Percentiles rank a stretch among this genome's conserved stretches.
Conservation (phyloP, 2,329 filamentous ascomycete species). For the Hypoxylon sp. region DNA sequence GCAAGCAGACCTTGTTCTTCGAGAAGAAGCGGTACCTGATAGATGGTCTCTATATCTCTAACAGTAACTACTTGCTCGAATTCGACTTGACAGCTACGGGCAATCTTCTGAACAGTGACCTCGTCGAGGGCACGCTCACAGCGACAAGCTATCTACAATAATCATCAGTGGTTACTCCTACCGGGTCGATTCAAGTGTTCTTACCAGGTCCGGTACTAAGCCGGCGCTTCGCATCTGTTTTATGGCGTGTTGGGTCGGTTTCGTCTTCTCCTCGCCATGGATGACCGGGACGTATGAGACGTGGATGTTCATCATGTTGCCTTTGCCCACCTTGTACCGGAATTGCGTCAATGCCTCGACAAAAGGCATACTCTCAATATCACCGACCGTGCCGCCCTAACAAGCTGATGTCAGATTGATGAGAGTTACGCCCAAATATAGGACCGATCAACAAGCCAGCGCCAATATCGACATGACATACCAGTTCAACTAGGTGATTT, state of each 20-base stretch:
- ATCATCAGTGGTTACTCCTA: conserved; percentile 30
- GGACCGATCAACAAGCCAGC: not conserved
- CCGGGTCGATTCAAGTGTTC: conserved; percentile 31
- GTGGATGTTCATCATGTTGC: conserved; percentile 88
- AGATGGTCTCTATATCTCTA: conserved; percentile 86
- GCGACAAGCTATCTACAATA: conserved; percentile 81
- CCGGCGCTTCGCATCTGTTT: conserved; percentile 83
- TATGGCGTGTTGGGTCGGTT: conserved; percentile 93
- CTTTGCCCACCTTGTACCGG: conserved; percentile 72
- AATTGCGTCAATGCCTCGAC: conserved; percentile 86
- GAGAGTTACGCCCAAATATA: not conserved
- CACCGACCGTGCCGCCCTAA: conserved; percentile 57
- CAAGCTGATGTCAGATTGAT: conserved; percentile 4
- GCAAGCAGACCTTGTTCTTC: conserved; percentile 79
- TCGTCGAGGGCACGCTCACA: conserved; percentile 80
- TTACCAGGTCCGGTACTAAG: conserved; percentile 72
- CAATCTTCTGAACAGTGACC: conserved; percentile 83
- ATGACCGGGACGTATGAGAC: conserved; percentile 84
- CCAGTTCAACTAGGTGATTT: conserved; percentile 26
- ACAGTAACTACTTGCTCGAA: conserved; percentile 87
- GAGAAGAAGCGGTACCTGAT: conserved; percentile 93
- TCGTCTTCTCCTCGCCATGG: conserved; percentile 85
- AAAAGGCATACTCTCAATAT: conserved; percentile 89
- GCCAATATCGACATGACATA: conserved; percentile 8
- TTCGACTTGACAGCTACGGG: conserved; percentile 87